A percentile compares a stretch with the other conserved stretches of the same genome.
These are phyloP conservation scores for Yarrowia sp. DNA, from an alignment of 805 yeast species.

Conservation along the genomic window DNA sequence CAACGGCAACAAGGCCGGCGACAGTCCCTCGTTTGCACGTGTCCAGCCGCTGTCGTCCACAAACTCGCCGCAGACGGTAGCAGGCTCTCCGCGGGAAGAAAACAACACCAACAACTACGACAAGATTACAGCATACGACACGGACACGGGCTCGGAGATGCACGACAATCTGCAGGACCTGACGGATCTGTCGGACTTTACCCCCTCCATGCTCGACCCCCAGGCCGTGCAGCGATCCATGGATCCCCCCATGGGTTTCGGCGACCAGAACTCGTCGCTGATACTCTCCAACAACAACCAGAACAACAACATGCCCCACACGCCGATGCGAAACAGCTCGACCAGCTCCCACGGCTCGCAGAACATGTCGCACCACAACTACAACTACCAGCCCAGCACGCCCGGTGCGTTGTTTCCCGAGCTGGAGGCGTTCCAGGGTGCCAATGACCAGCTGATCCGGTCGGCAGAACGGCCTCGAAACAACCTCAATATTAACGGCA, in stretches of 20 bases:
- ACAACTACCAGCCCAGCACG: constrained; percentile 20
- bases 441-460: constrained; percentile 22
- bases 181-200: constrained; percentile 9
- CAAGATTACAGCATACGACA: constrained; percentile 14
- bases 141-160: constrained; percentile 13
- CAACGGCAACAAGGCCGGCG: background rate
- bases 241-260: constrained; percentile 3
- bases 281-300: background rate
- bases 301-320: constrained; percentile 9
- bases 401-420: constrained; percentile 29
- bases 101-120: constrained; percentile 9
- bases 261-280: constrained; percentile 12
- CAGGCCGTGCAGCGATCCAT: constrained; percentile 21
- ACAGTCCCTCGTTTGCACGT: constrained; percentile 10
- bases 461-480: constrained; percentile 16
- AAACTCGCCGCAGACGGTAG: constrained; percentile 22
- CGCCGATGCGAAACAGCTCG: background rate
- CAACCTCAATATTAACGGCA: constrained; percentile 22
- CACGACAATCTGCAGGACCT: constrained; percentile 9
- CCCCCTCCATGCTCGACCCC: constrained; percentile 21
- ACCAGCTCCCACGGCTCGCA: background rate
- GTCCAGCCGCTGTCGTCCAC: constrained; percentile 15
- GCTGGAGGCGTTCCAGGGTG: constrained; percentile 26
- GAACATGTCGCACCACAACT: background rate
- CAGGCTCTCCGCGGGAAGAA: background rate